Evolutionary conservation across 2,329 filamentous ascomycete genomes (phyloP).

Genomic region (Sporothrix dimorphospora): DNA sequence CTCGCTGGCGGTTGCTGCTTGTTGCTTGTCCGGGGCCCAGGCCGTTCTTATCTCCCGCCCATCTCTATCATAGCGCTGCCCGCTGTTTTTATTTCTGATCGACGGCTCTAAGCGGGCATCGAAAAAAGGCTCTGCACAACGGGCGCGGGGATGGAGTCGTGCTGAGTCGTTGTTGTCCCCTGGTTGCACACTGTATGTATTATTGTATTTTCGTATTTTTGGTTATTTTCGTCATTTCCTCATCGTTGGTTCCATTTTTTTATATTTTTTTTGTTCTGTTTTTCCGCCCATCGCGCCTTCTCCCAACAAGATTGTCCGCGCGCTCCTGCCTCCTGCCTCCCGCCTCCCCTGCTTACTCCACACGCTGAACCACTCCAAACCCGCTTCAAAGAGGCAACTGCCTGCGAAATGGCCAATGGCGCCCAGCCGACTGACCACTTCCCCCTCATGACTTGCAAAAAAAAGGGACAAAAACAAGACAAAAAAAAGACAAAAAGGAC

Average conservation of each 20-base stretch:
- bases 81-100: neutral
- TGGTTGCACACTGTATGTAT: too few relatives aligned
- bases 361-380: neutral
- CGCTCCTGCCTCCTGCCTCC: neutral
- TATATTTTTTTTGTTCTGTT: neutral
- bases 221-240: neutral
- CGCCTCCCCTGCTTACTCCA: neutral
- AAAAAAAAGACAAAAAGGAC: neutral
- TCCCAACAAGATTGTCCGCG: neutral
- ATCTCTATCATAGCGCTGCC: neutral
- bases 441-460: neutral
- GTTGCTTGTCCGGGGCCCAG: neutral
- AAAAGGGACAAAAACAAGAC: neutral
- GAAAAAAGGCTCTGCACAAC: neutral
- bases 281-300: neutral
- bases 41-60: slow-evolving; percentile 11
- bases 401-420: slow-evolving; percentile 17
- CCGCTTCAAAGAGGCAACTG: slow-evolving; percentile 17
- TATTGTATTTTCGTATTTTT: neutral
- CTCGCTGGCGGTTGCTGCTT: neutral
- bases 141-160: neutral
- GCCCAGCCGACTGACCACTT: neutral
- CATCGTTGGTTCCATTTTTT: neutral
- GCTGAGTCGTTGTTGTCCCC: neutral
- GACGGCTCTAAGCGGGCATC: neutral